These are phyloP conservation scores for Colletotrichum caudatum DNA, from an alignment of 2,329 filamentous ascomycete species.

Conservation along the genomic window DNA sequence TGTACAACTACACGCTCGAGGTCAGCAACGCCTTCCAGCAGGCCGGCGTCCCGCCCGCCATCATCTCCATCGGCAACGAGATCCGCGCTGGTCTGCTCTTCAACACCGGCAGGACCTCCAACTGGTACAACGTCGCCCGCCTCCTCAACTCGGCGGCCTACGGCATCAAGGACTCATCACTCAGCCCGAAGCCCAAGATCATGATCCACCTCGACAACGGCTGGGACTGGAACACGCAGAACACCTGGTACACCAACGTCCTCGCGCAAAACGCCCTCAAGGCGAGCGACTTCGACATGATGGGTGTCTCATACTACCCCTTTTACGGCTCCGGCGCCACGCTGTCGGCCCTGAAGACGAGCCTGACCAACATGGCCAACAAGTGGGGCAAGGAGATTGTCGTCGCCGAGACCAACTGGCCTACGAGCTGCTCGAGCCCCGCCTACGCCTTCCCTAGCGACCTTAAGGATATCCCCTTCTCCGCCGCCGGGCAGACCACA, in stretches of 20 bases:
- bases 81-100: slow-evolving; percentile 76
- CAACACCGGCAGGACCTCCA: slow-evolving; percentile 69
- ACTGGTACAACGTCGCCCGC: slow-evolving; percentile 70
- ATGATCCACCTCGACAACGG: slow-evolving; percentile 82
- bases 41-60: slow-evolving; percentile 66
- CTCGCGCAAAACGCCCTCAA: slow-evolving; percentile 63
- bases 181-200: slow-evolving; percentile 71
- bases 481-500: slow-evolving; percentile 69
- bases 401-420: slow-evolving; percentile 81
- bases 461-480: slow-evolving; percentile 70
- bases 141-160: slow-evolving; percentile 73
- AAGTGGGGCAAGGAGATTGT: slow-evolving; percentile 74
- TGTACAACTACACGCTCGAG: slow-evolving; percentile 77
- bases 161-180: slow-evolving; percentile 72
- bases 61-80: slow-evolving; percentile 81
- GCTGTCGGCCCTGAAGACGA: slow-evolving; percentile 66
- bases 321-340: slow-evolving; percentile 74
- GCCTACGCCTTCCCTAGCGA: slow-evolving; percentile 71
- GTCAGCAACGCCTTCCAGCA: slow-evolving; percentile 71
- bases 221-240: slow-evolving; percentile 76
- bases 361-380: slow-evolving; percentile 68
- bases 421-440: slow-evolving; percentile 70
- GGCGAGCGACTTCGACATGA: slow-evolving; percentile 73
- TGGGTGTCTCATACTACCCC: slow-evolving; percentile 80
- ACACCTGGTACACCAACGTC: slow-evolving; percentile 73